Base-by-base conservation (phyloP, 2,329 filamentous ascomycete genomes). In the Nectriaceae sp. region DNA sequence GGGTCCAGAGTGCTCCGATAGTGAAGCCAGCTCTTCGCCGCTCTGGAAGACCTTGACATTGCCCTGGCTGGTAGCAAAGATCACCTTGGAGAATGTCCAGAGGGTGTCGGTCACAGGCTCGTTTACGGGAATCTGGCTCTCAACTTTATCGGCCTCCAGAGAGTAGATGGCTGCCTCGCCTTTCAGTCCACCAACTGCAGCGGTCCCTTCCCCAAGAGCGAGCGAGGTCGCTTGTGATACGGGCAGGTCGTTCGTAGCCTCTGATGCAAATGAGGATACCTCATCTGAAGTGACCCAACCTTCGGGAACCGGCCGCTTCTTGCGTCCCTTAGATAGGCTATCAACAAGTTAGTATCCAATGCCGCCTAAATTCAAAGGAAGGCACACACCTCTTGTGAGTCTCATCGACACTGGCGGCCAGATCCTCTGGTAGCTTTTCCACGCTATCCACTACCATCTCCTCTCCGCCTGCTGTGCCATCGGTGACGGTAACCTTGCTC, bases 391-490 rank as follows among this genome's bases (percentile, higher is more conserved):
- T 81, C 67, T 88, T 79, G 66, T 96, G 89, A 62, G 88, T 89
- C 67, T 84, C 84, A 53, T 96, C 88, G 42, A 99, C 85, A 63
- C 85, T 85, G 45, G 81, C 81, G 18, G 83, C 75, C 41, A 97
- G 75, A 13, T 80, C 80, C 38, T 88, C 85, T 3, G 92, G 85
- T 24, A 99, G 75, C 20, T 82, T 83, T 60, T 91, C 84, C 45
- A 80, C 84, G 20, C 67, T 73, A 67, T 99, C 94, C 16, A 99
- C 85, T 57, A 94, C 89, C 94, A 99, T 99, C 16, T 87, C 87
- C 68, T 97, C 94, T 21, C 86, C 89, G 60, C 83, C 80, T 11
- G 71, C 72, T 3, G 73, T 71, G 47, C 71, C 70, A 47, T 73
- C 73, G 21, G 84, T 84, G 38, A 97, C 84, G 2, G 89, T 89